Base-by-base conservation (phyloP, 1,284 basidiomycete genomes). In the Ustilago hordei region DNA sequence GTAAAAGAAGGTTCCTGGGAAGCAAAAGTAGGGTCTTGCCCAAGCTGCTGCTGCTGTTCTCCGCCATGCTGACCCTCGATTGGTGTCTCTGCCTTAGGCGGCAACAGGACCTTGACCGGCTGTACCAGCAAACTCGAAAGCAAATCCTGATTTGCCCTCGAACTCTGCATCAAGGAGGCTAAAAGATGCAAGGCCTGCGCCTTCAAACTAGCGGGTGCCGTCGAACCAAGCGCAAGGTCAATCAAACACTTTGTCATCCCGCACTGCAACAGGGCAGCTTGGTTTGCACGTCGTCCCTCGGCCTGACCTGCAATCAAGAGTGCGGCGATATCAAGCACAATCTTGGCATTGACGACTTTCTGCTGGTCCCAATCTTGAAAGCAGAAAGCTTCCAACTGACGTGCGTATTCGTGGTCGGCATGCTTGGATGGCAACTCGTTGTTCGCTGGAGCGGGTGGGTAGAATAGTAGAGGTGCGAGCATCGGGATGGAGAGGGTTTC, bases 331-430 rank as follows among this genome's bases (percentile, higher is more conserved):
- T 91, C 91, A 4, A 98, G 87, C 12, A 94, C 90, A 19, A 95
- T 87, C 1, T 90, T 89, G 2, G 92, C 91, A 82, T 95, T 96
- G 55, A 90, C 88, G 19, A 91, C 87, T 86, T 98, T 98, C 84
- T 95, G 94, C 59, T 91, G 90, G 74, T 95, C 94, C 97, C 97
- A 99, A 84, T 95, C 95, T 86, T 99, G 97, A 41, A 98, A 88
- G 1, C 95, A 92, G 86, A 98, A 99, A 68, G 93, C 92, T 86
- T 98, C 94, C 4, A 95, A 93, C 52, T 84, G 81, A 38, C 77
- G 50, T 0, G 70, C 72, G 48, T 81, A 73, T 43, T 85, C 80
- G 23, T 78, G 72, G 47, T 78, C 67, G 2, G 92, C 91, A 60
- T 92, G 90, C 19, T 90, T 86, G 12, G 90, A 88, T 0, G 87